Evolutionary conservation across 2,329 filamentous ascomycete genomes (phyloP), one percentile per base, ranked within the genome.

Genomic region (Colletotrichum noveboracense): DNA sequence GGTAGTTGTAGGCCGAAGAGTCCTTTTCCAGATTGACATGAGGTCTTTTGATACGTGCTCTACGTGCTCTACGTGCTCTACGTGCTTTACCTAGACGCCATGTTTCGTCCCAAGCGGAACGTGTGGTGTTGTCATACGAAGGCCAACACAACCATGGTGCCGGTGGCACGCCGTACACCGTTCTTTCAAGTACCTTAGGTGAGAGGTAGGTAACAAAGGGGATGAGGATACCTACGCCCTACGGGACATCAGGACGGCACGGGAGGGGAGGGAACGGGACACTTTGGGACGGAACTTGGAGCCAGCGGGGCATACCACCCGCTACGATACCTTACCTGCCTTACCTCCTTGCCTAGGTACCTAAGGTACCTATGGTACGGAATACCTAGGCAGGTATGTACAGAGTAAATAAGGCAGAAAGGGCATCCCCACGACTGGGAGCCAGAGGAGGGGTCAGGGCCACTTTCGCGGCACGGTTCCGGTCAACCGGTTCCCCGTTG

Each of bases 401-500:
- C 55, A 16, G 14, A 16, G 38, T 43, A 43, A n/a, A n/a, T n/a
- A 43, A 43, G 38, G 38, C 38, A n/a, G 38, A 43, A 43, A 43
- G 28, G 70, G 70, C 26, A 58, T 24, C 71, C 43, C 32, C 66
- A 65, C 43, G 71, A 32, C 66, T 70, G 71, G 26, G 66, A 66
- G 43, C 24, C 43, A 18, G 56, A 65, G 18, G 38, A 55, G 64
- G 58, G 36, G 52, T 66, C 66, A 70, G 66, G 56, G 36, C 66
- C 55, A 61, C 64, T 43, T 36, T 48, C 71, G 71, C 71, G 71
- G 71, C 71, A 74, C 66, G 32, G 71, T 74, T 60, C 71, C 71
- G 71, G 71, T 28, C 58, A 58, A 58, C 71, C 71, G 71, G 66
- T 74, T 73, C 70, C 70, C 65, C 70, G 65, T 69, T 69, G 24